Conservation (phyloP, 148 eudicot species). For the Rhododendron molle region DNA sequence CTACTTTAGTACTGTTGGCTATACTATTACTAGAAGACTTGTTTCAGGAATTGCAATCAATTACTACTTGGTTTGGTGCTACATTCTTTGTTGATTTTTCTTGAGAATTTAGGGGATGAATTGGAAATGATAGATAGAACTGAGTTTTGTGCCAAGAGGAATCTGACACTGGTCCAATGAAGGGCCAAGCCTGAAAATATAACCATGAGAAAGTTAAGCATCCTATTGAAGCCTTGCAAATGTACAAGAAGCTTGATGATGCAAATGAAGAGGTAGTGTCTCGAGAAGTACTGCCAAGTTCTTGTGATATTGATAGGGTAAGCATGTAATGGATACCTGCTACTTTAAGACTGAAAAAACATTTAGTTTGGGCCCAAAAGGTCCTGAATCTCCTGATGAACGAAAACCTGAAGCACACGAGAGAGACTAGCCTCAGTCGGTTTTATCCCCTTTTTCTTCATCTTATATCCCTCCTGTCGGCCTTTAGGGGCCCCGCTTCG, state of each 20-base stretch:
- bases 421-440: not conserved
- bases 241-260: not conserved
- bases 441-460: not conserved
- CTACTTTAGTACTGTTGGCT: not conserved
- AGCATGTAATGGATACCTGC: not conserved
- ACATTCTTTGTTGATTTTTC: not conserved
- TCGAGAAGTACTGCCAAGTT: not conserved
- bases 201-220: not conserved
- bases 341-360: not conserved
- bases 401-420: not conserved
- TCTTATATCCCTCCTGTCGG: not conserved
- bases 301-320: not conserved
- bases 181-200: not conserved
- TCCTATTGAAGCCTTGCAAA: not conserved
- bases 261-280: not conserved
- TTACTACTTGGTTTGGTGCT: not conserved
- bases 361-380: not conserved
- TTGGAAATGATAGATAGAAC: not conserved
- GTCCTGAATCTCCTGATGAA: conserved; percentile 8
- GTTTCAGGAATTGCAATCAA: not conserved
- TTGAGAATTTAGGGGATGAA: conserved; percentile 1
- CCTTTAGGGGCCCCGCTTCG: not conserved
- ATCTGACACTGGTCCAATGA: conserved; percentile 3
- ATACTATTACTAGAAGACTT: not conserved
- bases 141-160: not conserved